Conservation (phyloP, 208 protist genomes). For the Trypanosomatidae sp. region DNA sequence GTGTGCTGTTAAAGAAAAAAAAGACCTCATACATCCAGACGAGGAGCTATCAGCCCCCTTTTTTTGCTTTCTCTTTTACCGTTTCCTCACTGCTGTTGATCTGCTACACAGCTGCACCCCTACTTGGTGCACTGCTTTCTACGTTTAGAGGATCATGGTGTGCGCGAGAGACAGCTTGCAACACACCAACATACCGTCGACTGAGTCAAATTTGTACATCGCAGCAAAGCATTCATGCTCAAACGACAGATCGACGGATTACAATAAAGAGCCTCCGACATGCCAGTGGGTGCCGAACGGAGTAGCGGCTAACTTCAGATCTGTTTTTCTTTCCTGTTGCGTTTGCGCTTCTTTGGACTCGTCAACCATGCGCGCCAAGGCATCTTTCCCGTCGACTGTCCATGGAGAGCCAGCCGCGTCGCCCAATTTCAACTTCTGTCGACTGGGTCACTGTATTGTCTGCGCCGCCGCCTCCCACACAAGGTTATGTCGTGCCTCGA, state of each 20-base stretch:
- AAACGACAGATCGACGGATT: neutral
- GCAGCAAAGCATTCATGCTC: neutral
- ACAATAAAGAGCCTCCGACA: neutral
- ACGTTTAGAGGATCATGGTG: neutral
- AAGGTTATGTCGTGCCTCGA: neutral
- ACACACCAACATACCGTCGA: neutral
- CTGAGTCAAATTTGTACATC: neutral
- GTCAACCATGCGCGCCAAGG: neutral
- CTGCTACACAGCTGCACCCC: neutral
- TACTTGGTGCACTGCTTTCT: neutral
- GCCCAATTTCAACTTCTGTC: neutral
- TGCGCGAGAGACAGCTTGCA: neutral
- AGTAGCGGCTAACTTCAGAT: neutral
- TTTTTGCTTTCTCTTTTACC: neutral
- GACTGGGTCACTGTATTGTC: neutral
- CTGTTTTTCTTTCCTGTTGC: neutral
- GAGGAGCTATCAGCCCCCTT: neutral
- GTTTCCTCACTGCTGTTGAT: constrained; percentile 7
- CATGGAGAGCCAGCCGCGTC: neutral
- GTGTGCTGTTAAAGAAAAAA: too few relatives aligned
- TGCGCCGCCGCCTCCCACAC: neutral
- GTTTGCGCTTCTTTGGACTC: neutral
- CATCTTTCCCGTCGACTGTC: neutral
- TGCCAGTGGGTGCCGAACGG: neutral
- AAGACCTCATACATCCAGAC: neutral